Base-by-base conservation (phyloP, 2,329 filamentous ascomycete species). In the Colletotrichum sansevieriae region DNA sequence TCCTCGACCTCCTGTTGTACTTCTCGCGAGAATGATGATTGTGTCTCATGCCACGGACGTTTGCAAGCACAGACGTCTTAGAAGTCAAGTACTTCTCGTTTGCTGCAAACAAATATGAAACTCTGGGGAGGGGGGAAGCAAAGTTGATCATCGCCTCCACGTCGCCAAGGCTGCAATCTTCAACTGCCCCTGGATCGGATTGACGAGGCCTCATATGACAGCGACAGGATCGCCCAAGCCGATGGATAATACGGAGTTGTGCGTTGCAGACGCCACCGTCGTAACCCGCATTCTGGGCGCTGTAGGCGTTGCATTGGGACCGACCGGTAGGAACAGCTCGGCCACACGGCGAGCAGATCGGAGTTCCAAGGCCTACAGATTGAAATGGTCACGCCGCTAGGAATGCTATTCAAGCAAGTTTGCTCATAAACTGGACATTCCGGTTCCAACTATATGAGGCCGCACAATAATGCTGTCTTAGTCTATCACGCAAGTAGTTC, bases 401-500 rank as follows among this genome's bases (percentile, higher is more conserved):
- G 18, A 3, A n/a, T n/a, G n/a, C n/a, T n/a, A n/a, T n/a, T n/a
- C 43, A 8, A 46, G 43, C 6, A 46, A 13, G 8, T 20, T 46
- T 20, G 20, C 13, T 13, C n/a, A 46, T 13, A 20, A 46, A 2
- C 2, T 2, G 4, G 43, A 46, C 8, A 8, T 46, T 7, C 8
- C 13, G 15, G 4, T 20, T 46, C 43, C 4, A 20, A 33, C 46
- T 11, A 43, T 58, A 37, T 39, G 13, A 13, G 37, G 13, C 11
- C 13, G 37, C 15, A 33, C 49, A 1, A 18, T 12, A 10, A 15
- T 13, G 7, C 37, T 41, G 20, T 43, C 3, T 8, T 22, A n/a
- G 13, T 51, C 20, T 8, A 43, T 55, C 35, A 68, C 29, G 65
- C 73, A 22, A 81, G 72, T 54, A 82, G 65, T 66, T 83, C 80